These are phyloP conservation scores for Scheffersomyces amazonensis DNA, from an alignment of 805 yeast genomes.

Conservation along the genomic window DNA sequence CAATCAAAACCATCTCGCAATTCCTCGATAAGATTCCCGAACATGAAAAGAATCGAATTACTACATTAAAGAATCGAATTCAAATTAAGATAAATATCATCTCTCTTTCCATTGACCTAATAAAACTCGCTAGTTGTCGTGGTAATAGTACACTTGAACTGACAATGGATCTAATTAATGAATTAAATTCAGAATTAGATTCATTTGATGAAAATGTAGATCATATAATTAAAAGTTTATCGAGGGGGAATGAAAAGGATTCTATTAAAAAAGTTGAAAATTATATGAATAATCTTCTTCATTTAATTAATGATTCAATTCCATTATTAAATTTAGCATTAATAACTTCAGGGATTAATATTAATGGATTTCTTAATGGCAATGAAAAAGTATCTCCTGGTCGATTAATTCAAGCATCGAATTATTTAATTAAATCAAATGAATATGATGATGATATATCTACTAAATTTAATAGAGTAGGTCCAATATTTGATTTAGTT, in stretches of 20 bases:
- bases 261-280: constrained; percentile 46
- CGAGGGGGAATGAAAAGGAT: constrained; percentile 26
- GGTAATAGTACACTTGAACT: constrained; percentile 58
- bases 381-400: constrained; percentile 60
- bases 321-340: constrained; percentile 67
- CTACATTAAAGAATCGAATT: constrained; percentile 40
- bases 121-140: constrained; percentile 58
- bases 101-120: constrained; percentile 64
- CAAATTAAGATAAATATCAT: constrained; percentile 59
- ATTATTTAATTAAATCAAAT: constrained; percentile 40
- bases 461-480: constrained; percentile 42
- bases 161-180: constrained; percentile 52
- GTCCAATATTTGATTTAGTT: constrained; percentile 58
- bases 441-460: constrained; percentile 9
- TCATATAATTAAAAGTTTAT: constrained; percentile 28
- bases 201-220: constrained; percentile 51
- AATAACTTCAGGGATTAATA: constrained; percentile 65
- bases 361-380: constrained; percentile 39
- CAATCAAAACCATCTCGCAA: constrained; percentile 58
- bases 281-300: constrained; percentile 46
- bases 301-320: constrained; percentile 61
- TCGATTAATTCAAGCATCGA: constrained; percentile 60
- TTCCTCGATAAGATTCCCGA: constrained; percentile 56
- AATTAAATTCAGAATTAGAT: constrained; percentile 56
- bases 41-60: constrained; percentile 46